A percentile compares a stretch with the other conserved stretches of the same genome.
These are phyloP conservation scores for Endocalyx cinctus DNA, from an alignment of 2,329 filamentous ascomycete genomes.

Conservation along the genomic window DNA sequence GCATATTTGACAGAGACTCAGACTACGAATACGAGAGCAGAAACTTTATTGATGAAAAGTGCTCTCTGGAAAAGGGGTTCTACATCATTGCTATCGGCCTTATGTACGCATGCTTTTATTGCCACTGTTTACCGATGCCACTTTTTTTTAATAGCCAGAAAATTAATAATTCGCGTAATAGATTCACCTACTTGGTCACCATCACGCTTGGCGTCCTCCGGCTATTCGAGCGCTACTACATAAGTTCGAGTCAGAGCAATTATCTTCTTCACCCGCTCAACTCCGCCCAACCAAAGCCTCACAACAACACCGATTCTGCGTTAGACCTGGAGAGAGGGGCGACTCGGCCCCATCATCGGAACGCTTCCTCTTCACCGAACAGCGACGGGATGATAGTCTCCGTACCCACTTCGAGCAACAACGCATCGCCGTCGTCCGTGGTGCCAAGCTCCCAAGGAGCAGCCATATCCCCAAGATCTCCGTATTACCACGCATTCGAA, in stretches of 20 bases:
- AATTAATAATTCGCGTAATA: slow-evolving; percentile 10
- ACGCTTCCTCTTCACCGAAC: no score
- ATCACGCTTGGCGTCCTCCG: slow-evolving; percentile 24
- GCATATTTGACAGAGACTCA: no score
- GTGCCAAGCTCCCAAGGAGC: no score
- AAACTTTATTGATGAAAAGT: slow-evolving; percentile 15
- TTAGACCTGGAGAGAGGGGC: no score
- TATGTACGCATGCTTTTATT: slow-evolving; percentile 28
- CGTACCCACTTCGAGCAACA: no score
- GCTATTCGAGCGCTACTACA: slow-evolving; percentile 26
- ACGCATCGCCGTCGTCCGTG: no score
- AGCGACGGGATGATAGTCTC: no score
- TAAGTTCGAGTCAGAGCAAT: slow-evolving; percentile 16
- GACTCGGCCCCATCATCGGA: no score
- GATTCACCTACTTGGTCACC: slow-evolving; percentile 24
- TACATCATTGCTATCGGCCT: slow-evolving; percentile 27
- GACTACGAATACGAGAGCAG: no score
- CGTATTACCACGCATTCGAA: slow-evolving; percentile 1
- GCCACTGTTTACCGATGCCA: no score
- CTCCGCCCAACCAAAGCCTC: slow-evolving; percentile 20
- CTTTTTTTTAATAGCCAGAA: not conserved
- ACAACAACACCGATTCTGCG: no score
- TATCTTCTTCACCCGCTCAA: no score
- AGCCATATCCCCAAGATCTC: slow-evolving; percentile 3
- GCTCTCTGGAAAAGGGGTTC: slow-evolving; percentile 26